Base-by-base conservation (phyloP, 73 alveolate species). In the Tetrahymena thermophila region DNA sequence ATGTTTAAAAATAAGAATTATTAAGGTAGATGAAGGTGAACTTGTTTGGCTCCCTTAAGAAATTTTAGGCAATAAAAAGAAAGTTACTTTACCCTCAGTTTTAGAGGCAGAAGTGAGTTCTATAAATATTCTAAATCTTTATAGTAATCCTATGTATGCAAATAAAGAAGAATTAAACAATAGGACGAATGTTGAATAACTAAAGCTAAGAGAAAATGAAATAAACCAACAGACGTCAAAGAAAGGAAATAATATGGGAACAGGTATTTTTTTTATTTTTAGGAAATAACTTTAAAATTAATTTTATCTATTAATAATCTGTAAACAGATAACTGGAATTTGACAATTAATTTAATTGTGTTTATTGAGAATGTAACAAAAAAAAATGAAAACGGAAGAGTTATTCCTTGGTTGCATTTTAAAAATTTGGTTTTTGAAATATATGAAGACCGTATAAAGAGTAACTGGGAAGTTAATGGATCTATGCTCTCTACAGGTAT, bases 391-490 rank as follows among this genome's bases (percentile, higher is more conserved):
- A 71, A 71, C n/a, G 89, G 89, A 11, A 71, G 89, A 71, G 89
- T 71, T 25, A 71, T 71, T 71, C 89, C 89, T 71, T 71, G 89
- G 89, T 11, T 71, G 40, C 89, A 71, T 71, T 71, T 71, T n/a
- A 71, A 71, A 71, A 71, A n/a, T 71, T 10, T 71, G 89, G 37
- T 71, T 0, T 71, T 71, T 71, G 89, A 71, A n/a, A 71, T 71
- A 19, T 71, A 71, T 25, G 89, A 71, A 31, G 89, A 71, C 11
- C 35, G 89, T n/a, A 71, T 71, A 1, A 71, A 71, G n/a, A 71
- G 37, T 71, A 71, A 71, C 31, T 71, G 89, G 89, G 89, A 97
- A 84, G 95, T 97, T 0, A 58, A 94, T 85, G 98, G 98, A 71
- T 84, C 84, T 56, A 37, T 97, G 37, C 96, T 95, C 55, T 38